Evolutionary conservation across 1,139 yeast species (phyloP).

Genomic region (Pichiaceae sp.): DNA sequence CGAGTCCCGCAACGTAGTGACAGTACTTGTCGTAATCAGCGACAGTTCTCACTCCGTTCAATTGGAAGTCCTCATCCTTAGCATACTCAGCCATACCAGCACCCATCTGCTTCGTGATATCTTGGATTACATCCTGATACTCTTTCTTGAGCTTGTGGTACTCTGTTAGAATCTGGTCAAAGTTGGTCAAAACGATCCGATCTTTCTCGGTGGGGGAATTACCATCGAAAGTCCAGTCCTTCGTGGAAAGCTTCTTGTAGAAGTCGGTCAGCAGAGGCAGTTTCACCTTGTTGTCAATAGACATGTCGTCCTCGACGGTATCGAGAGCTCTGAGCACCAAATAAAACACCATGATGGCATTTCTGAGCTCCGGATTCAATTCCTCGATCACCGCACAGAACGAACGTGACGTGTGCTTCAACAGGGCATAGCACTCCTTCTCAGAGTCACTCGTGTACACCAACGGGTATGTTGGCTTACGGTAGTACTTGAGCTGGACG

Average conservation of each 20-base stretch:
- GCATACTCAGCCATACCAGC: slow-evolving; percentile 97
- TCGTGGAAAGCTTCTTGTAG: slow-evolving; percentile 47
- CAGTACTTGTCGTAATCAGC: slow-evolving; percentile 87
- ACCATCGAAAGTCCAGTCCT: slow-evolving; percentile 78
- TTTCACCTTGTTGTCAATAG: slow-evolving; percentile 61
- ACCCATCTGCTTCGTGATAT: slow-evolving; percentile 82
- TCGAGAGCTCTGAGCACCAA: slow-evolving; percentile 84
- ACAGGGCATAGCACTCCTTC: slow-evolving; percentile 59
- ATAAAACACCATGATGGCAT: slow-evolving; percentile 77
- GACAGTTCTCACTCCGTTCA: slow-evolving; percentile 69
- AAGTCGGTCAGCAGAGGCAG: slow-evolving; percentile 69
- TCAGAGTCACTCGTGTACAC: slow-evolving; percentile 32
- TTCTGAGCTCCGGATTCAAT: slow-evolving; percentile 81
- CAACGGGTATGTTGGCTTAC: background rate
- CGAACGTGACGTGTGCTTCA: slow-evolving; percentile 73
- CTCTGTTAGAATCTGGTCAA: slow-evolving; percentile 59
- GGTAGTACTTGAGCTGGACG: slow-evolving; percentile 32
- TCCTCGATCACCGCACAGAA: slow-evolving; percentile 90
- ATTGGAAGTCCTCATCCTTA: slow-evolving; percentile 66
- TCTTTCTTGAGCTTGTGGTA: slow-evolving; percentile 65
- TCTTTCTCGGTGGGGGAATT: slow-evolving; percentile 74
- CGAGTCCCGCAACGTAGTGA: slow-evolving; percentile 95
- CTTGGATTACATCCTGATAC: slow-evolving; percentile 71
- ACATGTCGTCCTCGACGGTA: slow-evolving; percentile 96
- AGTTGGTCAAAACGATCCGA: slow-evolving; percentile 68